Percentiles rank a stretch among this genome's conserved stretches.
phyloP scores from a whole-genome alignment of 345 rosid species.

The Erodium maritimum region DNA sequence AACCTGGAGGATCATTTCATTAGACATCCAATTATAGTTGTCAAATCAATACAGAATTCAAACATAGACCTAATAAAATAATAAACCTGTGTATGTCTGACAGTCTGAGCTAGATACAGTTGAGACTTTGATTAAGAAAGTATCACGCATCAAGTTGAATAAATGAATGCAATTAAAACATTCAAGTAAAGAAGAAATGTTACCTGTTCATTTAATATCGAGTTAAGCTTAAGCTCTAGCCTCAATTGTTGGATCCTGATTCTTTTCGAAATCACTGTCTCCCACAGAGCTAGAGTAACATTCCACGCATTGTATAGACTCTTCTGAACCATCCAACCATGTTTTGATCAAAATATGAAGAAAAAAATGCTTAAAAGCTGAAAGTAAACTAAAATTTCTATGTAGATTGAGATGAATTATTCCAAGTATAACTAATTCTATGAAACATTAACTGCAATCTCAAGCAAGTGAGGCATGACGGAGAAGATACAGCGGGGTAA shows the following conservation, averaged over 20 bases:
- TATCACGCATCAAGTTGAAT: too few relatives aligned
- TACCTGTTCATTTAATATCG: slow-evolving; percentile 64
- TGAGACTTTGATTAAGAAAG: neutral
- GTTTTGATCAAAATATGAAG: slow-evolving; percentile 1
- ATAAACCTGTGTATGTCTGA: too few relatives aligned
- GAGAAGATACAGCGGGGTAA: slow-evolving; percentile 27
- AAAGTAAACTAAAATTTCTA: neutral
- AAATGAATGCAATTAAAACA: slow-evolving; percentile 1
- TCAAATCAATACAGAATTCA: too few relatives aligned
- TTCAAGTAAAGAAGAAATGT: slow-evolving; percentile 14
- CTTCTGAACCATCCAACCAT: slow-evolving; percentile 42
- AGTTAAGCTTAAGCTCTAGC: slow-evolving; percentile 65
- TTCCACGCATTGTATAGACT: slow-evolving; percentile 62
- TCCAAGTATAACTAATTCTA: neutral
- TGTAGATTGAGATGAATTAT: too few relatives aligned
- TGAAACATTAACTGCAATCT: too few relatives aligned
- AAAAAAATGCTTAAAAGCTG: slow-evolving; percentile 1
- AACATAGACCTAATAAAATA: too few relatives aligned
- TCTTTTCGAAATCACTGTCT: slow-evolving; percentile 55
- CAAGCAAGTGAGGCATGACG: too few relatives aligned
- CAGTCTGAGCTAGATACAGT: neutral
- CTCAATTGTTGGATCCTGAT: slow-evolving; percentile 53
- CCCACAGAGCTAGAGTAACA: slow-evolving; percentile 46
- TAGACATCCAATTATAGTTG: too few relatives aligned
- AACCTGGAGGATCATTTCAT: too few relatives aligned